These are phyloP conservation scores for Quercus suber DNA, from an alignment of 306 rosid genomes.

Conservation along the genomic window DNA sequence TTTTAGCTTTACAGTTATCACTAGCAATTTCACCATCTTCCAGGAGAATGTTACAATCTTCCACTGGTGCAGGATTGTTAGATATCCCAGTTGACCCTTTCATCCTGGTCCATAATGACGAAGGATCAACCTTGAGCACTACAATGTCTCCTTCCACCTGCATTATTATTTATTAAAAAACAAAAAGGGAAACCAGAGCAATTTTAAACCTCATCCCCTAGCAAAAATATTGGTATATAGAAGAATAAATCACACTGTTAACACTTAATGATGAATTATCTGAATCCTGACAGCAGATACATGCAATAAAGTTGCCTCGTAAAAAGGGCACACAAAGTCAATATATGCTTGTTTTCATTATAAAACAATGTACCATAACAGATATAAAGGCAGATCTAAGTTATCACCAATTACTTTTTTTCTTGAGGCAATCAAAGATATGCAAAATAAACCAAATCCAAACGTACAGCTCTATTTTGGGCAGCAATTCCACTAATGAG, in stretches of 20 bases:
- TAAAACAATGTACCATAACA: neutral
- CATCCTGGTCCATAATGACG: slow-evolving; percentile 70
- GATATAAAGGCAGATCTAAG: neutral
- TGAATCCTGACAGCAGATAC: neutral
- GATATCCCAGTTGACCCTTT: slow-evolving; percentile 52
- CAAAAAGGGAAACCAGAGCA: slow-evolving; percentile 8
- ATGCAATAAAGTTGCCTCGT: neutral
- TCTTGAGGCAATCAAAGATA: neutral
- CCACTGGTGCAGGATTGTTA: slow-evolving; percentile 37
- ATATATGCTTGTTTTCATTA: neutral
- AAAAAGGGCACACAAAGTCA: neutral
- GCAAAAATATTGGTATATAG: slow-evolving; percentile 6
- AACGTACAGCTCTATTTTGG: slow-evolving; percentile 97
- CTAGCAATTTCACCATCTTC: slow-evolving; percentile 38
- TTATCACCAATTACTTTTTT: neutral
- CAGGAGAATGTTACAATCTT: slow-evolving; percentile 30
- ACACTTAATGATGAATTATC: neutral
- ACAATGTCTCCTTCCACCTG: slow-evolving; percentile 91
- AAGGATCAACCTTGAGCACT: slow-evolving; percentile 66
- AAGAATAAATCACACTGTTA: slow-evolving; percentile 14
- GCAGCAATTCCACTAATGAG: slow-evolving; percentile 59
- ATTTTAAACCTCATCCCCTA: slow-evolving; percentile 19
- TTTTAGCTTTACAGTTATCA: slow-evolving; percentile 46
- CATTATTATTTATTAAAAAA: neutral
- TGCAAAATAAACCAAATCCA: slow-evolving; percentile 7